Conservation (phyloP, 31 red algal genomes). For the Asparagopsis taxiformis region DNA sequence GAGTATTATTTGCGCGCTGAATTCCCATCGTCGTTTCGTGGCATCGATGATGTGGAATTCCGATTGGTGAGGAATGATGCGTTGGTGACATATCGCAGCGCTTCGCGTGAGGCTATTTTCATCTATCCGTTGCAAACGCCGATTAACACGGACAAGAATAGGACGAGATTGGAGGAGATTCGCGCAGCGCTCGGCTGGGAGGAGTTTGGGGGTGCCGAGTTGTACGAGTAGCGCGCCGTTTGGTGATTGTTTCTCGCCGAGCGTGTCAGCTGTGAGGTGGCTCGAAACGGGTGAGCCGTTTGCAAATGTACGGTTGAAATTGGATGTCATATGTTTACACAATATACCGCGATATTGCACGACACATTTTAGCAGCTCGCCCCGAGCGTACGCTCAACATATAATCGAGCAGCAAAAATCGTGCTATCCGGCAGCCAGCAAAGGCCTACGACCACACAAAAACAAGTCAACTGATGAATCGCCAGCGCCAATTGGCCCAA, state of each 20-base stretch:
- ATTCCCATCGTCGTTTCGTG: constrained; percentile 59
- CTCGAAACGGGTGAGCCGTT: background rate
- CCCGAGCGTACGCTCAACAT: too few relatives aligned
- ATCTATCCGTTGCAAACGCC: constrained; percentile 83
- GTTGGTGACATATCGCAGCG: constrained; percentile 61
- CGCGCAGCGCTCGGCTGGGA: constrained; percentile 35
- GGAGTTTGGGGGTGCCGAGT: constrained; percentile 34
- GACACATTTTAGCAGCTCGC: too few relatives aligned
- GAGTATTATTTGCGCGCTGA: constrained; percentile 73
- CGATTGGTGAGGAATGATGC: constrained; percentile 47
- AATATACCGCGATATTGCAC: too few relatives aligned
- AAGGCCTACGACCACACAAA: too few relatives aligned
- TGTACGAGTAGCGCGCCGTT: constrained; percentile 2
- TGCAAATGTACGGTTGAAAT: too few relatives aligned
- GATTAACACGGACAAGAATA: constrained; percentile 65
- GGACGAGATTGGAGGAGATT: constrained; percentile 36
- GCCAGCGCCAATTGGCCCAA: too few relatives aligned
- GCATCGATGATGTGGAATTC: constrained; percentile 81
- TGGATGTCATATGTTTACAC: too few relatives aligned
- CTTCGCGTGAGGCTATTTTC: constrained; percentile 48
- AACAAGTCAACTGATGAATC: too few relatives aligned
- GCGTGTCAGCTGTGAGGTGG: background rate
- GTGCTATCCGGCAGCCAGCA: too few relatives aligned
- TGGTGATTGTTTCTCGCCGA: background rate
- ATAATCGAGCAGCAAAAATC: too few relatives aligned